phyloP scores from a whole-genome alignment of 495 filamentous ascomycete genomes.

The Neurospora sp. region DNA sequence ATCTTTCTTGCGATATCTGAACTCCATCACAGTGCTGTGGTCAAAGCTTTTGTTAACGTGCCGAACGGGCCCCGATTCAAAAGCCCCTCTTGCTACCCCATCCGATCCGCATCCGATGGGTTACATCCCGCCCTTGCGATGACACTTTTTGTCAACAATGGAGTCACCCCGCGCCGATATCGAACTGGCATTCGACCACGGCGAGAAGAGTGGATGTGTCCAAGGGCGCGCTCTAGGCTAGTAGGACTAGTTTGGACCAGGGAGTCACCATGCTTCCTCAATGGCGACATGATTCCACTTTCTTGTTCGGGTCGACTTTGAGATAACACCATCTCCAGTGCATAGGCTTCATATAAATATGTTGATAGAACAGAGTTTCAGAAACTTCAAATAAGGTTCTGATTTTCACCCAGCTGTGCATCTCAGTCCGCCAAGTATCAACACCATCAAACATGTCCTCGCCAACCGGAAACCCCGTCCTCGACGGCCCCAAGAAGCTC shows the following conservation, averaged over 20 bases:
- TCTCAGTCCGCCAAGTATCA: neutral
- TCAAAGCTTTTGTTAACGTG: neutral
- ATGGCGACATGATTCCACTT: neutral
- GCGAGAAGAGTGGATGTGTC: neutral
- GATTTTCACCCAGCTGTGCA: neutral
- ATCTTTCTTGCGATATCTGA: neutral
- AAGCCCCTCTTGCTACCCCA: neutral
- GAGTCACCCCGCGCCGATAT: slow-evolving; percentile 11
- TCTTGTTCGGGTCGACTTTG: neutral
- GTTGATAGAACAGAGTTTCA: neutral
- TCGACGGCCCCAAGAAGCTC: slow-evolving; percentile 17
- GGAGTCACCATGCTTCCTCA: neutral
- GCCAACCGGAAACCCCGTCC: neutral
- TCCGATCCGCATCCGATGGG: neutral
- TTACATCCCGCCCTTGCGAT: slow-evolving; percentile 8
- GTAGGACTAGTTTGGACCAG: neutral
- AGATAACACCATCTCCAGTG: neutral
- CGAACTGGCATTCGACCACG: neutral
- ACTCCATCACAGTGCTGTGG: neutral
- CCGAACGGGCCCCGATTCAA: neutral
- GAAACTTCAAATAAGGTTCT: neutral
- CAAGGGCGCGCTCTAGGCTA: neutral
- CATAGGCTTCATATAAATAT: neutral
- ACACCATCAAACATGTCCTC: neutral
- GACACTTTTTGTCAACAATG: slow-evolving; percentile 4